Percentiles rank a stretch among this genome's conserved stretches.
These are phyloP conservation scores for Entoloma clypeatum DNA, from an alignment of 1,284 basidiomycete species.

Conservation along the genomic window DNA sequence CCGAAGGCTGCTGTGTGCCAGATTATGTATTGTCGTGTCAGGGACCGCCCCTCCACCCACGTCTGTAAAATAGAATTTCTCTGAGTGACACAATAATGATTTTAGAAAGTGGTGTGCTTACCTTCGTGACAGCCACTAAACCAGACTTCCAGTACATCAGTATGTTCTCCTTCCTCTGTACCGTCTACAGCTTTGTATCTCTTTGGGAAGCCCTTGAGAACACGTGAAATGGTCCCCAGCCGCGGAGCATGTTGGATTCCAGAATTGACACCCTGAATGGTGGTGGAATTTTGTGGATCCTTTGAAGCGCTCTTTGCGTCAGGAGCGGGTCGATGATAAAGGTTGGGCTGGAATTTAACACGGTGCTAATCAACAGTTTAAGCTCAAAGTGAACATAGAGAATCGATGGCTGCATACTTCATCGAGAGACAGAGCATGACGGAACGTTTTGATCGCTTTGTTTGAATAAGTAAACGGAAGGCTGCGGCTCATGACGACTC, in stretches of 20 bases:
- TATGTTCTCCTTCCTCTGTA: slow-evolving; percentile 21
- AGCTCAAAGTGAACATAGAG: slow-evolving; percentile 1
- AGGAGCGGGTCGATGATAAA: slow-evolving; percentile 42
- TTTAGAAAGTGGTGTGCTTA: slow-evolving; percentile 25
- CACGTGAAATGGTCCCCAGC: slow-evolving; percentile 2
- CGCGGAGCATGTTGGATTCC: slow-evolving; percentile 2
- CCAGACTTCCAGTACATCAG: slow-evolving; percentile 62
- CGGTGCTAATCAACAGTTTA: slow-evolving; percentile 38
- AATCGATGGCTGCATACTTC: slow-evolving; percentile 37
- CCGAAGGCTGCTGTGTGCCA: slow-evolving; percentile 60
- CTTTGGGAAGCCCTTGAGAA: slow-evolving; percentile 10
- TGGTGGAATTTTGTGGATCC: slow-evolving; percentile 25
- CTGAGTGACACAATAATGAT: not conserved
- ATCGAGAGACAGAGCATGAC: slow-evolving; percentile 63
- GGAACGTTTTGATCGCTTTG: slow-evolving; percentile 52
- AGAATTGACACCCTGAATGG: slow-evolving; percentile 8
- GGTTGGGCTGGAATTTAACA: slow-evolving; percentile 48
- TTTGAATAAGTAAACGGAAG: slow-evolving; percentile 65
- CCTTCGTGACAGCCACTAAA: slow-evolving; percentile 59
- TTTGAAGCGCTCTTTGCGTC: slow-evolving; percentile 15
- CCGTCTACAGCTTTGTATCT: slow-evolving; percentile 1
- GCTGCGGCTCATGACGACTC: slow-evolving; percentile 47
- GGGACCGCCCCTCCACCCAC: slow-evolving; percentile 61
- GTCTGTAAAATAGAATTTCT: slow-evolving; percentile 42
- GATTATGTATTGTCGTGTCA: slow-evolving; percentile 38